Conservation (phyloP, 2,329 filamentous ascomycete genomes). For the Fusarium nygamai region DNA sequence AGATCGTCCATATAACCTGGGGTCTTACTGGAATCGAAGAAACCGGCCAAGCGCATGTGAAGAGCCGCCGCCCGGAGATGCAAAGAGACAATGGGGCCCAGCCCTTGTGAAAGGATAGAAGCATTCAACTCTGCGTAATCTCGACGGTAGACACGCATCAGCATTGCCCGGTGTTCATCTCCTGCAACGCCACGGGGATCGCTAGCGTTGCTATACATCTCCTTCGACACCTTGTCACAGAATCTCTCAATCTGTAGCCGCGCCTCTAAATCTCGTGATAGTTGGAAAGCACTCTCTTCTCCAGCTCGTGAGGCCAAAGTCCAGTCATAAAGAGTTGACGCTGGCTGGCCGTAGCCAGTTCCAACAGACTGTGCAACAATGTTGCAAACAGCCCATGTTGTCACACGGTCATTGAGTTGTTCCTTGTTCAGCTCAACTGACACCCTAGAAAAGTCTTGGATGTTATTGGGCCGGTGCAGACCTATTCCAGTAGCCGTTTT, state of each 20-base stretch:
- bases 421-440: slow-evolving; percentile 80
- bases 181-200: slow-evolving; percentile 76
- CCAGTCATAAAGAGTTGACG: slow-evolving; percentile 81
- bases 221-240: slow-evolving; percentile 80
- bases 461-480: slow-evolving; percentile 81
- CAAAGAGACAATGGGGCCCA: slow-evolving; percentile 69
- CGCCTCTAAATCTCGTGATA: slow-evolving; percentile 71
- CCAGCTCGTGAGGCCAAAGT: slow-evolving; percentile 71
- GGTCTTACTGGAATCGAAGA: slow-evolving; percentile 81
- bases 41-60: slow-evolving; percentile 80
- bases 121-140: slow-evolving; percentile 72
- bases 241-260: slow-evolving; percentile 78
- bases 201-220: slow-evolving; percentile 81
- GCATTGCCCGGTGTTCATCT: slow-evolving; percentile 72
- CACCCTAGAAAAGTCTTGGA: slow-evolving; percentile 83
- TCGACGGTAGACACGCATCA: slow-evolving; percentile 73
- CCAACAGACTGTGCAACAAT: slow-evolving; percentile 83
- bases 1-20: slow-evolving; percentile 78
- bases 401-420: slow-evolving; percentile 80
- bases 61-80: slow-evolving; percentile 78
- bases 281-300: slow-evolving; percentile 67
- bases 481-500: slow-evolving; percentile 87
- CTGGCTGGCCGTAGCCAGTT: slow-evolving; percentile 85
- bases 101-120: slow-evolving; percentile 65
- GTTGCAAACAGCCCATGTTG: slow-evolving; percentile 87